A percentile compares a stretch with the other conserved stretches of the same genome.
phyloP scores from a whole-genome alignment of 2,329 filamentous ascomycete species.

The Parafenestella ontariensis region DNA sequence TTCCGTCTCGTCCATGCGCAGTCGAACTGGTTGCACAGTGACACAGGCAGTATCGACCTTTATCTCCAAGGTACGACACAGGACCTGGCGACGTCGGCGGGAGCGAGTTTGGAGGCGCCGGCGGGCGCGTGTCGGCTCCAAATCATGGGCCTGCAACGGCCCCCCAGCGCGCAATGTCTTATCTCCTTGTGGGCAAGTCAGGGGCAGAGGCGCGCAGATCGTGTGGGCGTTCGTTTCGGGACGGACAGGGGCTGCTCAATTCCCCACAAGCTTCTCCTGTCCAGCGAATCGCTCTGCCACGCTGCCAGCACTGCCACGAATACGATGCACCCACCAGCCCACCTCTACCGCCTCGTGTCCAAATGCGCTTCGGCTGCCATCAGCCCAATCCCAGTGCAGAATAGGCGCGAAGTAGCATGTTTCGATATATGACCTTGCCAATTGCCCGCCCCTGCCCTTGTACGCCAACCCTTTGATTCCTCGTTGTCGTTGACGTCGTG shows the following conservation, averaged over 20 bases:
- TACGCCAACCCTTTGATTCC: conserved; percentile 38
- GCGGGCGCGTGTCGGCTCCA: conserved; percentile 8
- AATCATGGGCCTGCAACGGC: conserved; percentile 6
- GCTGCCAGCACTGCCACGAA: conserved; percentile 12
- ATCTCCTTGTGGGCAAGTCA: conserved; percentile 30
- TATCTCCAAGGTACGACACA: background rate
- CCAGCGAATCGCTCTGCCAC: conserved; percentile 25
- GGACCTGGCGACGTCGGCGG: background rate
- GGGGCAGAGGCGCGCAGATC: conserved; percentile 31
- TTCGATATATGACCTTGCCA: conserved; percentile 42
- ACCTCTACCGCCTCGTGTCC: conserved; percentile 33
- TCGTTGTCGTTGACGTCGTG: conserved; percentile 37
- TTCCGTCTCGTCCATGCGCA: background rate
- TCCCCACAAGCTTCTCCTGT: conserved; percentile 16
- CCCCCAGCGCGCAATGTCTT: conserved; percentile 6
- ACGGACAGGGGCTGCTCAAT: conserved; percentile 19
- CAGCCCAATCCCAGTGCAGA: conserved; percentile 23
- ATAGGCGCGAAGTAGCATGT: conserved; percentile 29
- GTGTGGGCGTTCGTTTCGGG: conserved; percentile 29
- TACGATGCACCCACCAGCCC: conserved; percentile 25
- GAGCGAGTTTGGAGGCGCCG: background rate
- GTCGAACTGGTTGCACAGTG: conserved; percentile 3
- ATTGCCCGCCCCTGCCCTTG: conserved; percentile 33
- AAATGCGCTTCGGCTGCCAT: conserved; percentile 21
- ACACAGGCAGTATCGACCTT: background rate